A percentile compares a stretch with the other conserved stretches of the same genome.
These are phyloP conservation scores for Tricholoma sp. DNA, from an alignment of 768 basidiomycete genomes.

Conservation along the genomic window DNA sequence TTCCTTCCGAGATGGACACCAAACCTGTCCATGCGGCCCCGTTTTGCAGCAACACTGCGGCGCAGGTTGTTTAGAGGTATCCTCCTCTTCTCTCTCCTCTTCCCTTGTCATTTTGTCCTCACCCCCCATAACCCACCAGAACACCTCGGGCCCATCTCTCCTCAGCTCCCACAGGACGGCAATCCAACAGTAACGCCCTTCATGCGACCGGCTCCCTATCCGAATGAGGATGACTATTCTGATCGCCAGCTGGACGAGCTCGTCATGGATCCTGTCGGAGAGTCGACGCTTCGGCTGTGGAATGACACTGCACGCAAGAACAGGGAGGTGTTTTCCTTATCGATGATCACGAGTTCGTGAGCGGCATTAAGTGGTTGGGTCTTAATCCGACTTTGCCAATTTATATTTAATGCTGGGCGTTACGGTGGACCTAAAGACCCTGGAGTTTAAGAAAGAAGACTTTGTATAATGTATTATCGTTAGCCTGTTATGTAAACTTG, in stretches of 20 bases:
- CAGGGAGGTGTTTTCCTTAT: constrained; percentile 86
- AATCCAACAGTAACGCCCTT: constrained; percentile 42
- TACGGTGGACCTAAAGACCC: too few species aligned
- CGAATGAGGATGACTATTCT: constrained; percentile 63
- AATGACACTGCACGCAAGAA: constrained; percentile 71
- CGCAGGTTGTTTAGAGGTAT: constrained; percentile 79
- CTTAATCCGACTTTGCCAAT: constrained; percentile 77
- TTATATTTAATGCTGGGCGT: constrained; percentile 48
- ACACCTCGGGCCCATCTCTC: constrained; percentile 79
- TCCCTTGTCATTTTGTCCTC: constrained; percentile 4
- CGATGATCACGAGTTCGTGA: constrained; percentile 67
- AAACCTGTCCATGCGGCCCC: constrained; percentile 61
- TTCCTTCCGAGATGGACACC: constrained; percentile 77
- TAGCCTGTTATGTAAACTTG: too few species aligned
- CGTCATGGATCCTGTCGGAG: constrained; percentile 76
- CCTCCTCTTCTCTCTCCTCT: constrained; percentile 4
- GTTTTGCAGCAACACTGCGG: constrained; percentile 81
- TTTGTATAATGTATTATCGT: not conserved
- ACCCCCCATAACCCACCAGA: constrained; percentile 39
- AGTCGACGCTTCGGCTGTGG: constrained; percentile 57
- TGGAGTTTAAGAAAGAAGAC: not conserved
- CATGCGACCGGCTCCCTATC: constrained; percentile 77
- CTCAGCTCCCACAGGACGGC: constrained; percentile 48
- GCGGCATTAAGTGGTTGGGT: constrained; percentile 66
- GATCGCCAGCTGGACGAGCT: constrained; percentile 45